phyloP scores from a whole-genome alignment of 495 filamentous ascomycete genomes.

The Copromyces sp. region DNA sequence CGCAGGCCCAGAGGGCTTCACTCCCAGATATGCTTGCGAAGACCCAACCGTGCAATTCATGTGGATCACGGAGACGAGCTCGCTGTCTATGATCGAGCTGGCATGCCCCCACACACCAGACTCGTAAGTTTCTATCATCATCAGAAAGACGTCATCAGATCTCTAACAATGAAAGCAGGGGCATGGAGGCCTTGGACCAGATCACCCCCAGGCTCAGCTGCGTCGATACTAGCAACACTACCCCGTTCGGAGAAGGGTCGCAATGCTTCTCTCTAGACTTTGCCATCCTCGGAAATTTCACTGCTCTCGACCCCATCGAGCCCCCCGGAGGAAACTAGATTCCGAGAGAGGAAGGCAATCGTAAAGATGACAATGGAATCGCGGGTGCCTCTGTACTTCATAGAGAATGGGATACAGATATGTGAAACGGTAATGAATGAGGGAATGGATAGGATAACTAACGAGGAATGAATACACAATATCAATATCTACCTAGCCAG shows the following conservation, averaged over 20 bases:
- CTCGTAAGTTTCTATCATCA: slow-evolving; percentile 6
- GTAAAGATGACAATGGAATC: neutral
- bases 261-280: slow-evolving; percentile 5
- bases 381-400: neutral
- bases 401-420: neutral
- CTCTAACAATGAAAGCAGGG: neutral
- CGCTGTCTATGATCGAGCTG: slow-evolving; percentile 21
- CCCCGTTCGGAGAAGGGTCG: slow-evolving; percentile 5
- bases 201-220: slow-evolving; percentile 11
- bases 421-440: neutral
- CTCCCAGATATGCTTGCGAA: slow-evolving; percentile 19
- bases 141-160: neutral
- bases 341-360: neutral
- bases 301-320: slow-evolving; percentile 8
- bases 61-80: slow-evolving; percentile 27
- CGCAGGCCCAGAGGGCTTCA: slow-evolving; percentile 9
- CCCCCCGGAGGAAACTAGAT: neutral
- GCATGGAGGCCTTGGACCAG: slow-evolving; percentile 13
- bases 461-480: neutral
- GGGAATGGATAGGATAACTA: neutral
- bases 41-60: slow-evolving; percentile 37
- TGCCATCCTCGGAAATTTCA: slow-evolving; percentile 7
- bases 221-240: slow-evolving; percentile 2
- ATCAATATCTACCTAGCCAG: neutral
- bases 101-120: slow-evolving; percentile 13